Conservation (phyloP, 2,329 filamentous ascomycete genomes). For the Penicillium frequentans region DNA sequence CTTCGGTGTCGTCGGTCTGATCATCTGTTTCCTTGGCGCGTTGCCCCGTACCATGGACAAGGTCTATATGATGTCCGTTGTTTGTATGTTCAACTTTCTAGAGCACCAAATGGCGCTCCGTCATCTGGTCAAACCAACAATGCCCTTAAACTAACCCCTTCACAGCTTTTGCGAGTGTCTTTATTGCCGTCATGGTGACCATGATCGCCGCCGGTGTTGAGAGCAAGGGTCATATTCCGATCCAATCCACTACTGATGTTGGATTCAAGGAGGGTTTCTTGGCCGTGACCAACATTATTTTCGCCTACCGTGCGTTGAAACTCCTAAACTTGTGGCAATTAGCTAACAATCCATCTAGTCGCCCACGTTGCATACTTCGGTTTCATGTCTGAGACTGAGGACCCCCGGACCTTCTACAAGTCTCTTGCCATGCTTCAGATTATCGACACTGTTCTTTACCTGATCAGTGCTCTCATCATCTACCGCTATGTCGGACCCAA, state of each 20-base stretch:
- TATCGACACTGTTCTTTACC: conserved; percentile 62
- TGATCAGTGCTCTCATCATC: conserved; percentile 65
- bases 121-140: not conserved
- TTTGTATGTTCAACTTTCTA: conserved; percentile 41
- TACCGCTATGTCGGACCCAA: conserved; percentile 64
- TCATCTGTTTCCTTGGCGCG: conserved; percentile 59
- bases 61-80: conserved; percentile 60
- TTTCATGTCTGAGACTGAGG: conserved; percentile 64
- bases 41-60: conserved; percentile 63
- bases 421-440: conserved; percentile 63
- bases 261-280: conserved; percentile 58
- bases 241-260: conserved; percentile 40
- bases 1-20: conserved; percentile 60
- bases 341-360: conserved; percentile 17
- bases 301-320: conserved; percentile 58
- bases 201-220: conserved; percentile 64
- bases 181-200: conserved; percentile 63
- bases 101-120: not conserved
- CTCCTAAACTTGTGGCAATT: not conserved
- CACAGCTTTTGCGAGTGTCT: conserved; percentile 61
- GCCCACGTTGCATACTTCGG: conserved; percentile 67
- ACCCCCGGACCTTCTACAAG: conserved; percentile 61
- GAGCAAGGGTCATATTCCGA: conserved; percentile 39
- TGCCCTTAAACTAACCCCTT: not conserved
- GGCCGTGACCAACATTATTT: conserved; percentile 66